Evolutionary conservation across 805 yeast species (phyloP).

Genomic region (Lachancea fermentati): DNA sequence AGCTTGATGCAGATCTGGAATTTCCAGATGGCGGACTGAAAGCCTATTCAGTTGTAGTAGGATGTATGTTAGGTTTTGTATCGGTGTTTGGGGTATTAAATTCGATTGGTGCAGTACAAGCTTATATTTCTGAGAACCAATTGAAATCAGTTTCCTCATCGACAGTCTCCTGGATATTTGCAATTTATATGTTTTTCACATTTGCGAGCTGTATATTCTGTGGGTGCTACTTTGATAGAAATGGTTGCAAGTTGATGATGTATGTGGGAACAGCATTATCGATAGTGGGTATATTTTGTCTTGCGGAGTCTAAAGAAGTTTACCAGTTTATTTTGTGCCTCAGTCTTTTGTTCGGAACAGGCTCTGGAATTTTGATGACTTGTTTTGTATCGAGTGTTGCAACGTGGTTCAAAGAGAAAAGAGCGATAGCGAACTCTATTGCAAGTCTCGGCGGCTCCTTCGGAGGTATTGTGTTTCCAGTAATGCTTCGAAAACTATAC

Average conservation of each 20-base stretch:
- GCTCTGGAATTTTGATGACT: conserved; percentile 38
- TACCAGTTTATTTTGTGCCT: conserved; percentile 50
- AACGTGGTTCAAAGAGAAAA: conserved; percentile 39
- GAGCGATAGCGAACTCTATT: conserved; percentile 42
- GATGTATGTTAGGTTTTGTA: conserved; percentile 49
- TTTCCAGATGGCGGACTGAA: conserved; percentile 51
- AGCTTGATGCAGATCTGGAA: conserved; percentile 10
- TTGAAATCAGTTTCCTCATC: conserved; percentile 40
- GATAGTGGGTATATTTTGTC: conserved; percentile 38
- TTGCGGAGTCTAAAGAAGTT: conserved; percentile 39
- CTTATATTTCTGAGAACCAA: conserved; percentile 51
- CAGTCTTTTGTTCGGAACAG: conserved; percentile 43
- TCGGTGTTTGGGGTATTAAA: conserved; percentile 53
- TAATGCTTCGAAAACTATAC: conserved; percentile 36
- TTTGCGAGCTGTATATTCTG: conserved; percentile 35
- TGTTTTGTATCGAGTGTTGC: conserved; percentile 41
- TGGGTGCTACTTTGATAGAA: conserved; percentile 42
- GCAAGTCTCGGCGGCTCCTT: conserved; percentile 47
- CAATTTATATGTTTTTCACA: conserved; percentile 27
- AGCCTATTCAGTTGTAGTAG: conserved; percentile 51
- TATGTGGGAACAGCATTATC: conserved; percentile 35
- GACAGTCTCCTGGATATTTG: conserved; percentile 53
- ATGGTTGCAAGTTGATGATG: conserved; percentile 38
- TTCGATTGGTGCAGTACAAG: conserved; percentile 55
- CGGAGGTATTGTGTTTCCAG: conserved; percentile 47